Evolutionary conservation across 1,284 basidiomycete species (phyloP), one percentile per base, ranked within the genome.

Genomic region (Trametes polyzona): DNA sequence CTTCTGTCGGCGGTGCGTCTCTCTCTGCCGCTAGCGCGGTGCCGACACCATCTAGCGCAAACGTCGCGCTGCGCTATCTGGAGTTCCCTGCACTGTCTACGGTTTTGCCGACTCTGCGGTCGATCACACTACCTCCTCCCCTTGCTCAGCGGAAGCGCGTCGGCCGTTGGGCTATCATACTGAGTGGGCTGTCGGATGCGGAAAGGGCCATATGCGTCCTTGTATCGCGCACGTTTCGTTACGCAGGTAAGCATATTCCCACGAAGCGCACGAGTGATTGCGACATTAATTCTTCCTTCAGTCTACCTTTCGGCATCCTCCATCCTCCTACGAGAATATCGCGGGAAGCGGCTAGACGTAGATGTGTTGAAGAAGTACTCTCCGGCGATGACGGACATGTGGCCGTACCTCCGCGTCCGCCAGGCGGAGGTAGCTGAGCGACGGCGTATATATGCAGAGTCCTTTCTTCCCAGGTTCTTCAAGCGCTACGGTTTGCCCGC

Each of bases 361-460:
- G 46, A 62, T 1, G 49, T 83, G 11, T 57, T 80, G 36, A 52
- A 70, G 40, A 66, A 66, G 17, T 72, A 81, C 63, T 70, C 81
- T 8, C 69, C 58, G 19, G 76, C 74, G 12, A 82, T 78, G 72
- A 82, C 77, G 1, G 83, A 90, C 62, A 74, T 87, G 66, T 90
- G 88, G 88, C 86, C 87, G 3, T 89, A 89, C 67, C 75, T 89
- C 30, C 71, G 69, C 21, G 63, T 74, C 17, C 79, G 88, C n/a
- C 65, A 75, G 54, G 56, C 64, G 9, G 86, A 89, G 66, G 64
- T 69, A 2, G 40, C 52, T 0, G 55, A 59, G 24, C 74, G 80
- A 35, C 76, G 71, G 52, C 53, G 55, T 8, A 59, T 65, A n/a
- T 87, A 81, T 64, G 57, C 70, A 12, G 51, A 58, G 4, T 83